Conservation (phyloP, 2,329 filamentous ascomycete genomes). For the Sclerotinia trifoliorum region DNA sequence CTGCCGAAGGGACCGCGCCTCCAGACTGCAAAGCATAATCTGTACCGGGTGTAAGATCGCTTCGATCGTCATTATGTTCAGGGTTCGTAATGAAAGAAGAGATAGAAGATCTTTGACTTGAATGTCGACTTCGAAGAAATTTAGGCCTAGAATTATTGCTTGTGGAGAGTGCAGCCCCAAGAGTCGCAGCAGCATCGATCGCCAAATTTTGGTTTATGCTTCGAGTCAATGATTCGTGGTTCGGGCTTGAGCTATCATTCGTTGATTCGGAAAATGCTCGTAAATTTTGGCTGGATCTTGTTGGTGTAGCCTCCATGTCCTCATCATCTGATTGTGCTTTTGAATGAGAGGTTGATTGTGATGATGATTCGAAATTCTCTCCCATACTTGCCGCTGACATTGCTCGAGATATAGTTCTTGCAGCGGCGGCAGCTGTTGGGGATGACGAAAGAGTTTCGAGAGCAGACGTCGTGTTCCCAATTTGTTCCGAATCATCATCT, state of each 20-base stretch:
- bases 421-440: conserved; percentile 55
- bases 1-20: conserved; percentile 63
- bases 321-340: conserved; percentile 30
- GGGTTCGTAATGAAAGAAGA: conserved; percentile 58
- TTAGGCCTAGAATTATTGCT: conserved; percentile 49
- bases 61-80: conserved; percentile 54
- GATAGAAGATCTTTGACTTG: conserved; percentile 59
- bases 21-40: conserved; percentile 84
- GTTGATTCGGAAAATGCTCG: conserved; percentile 26
- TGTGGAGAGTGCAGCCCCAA: conserved; percentile 46
- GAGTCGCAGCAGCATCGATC: conserved; percentile 48
- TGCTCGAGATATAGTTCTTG: conserved; percentile 53
- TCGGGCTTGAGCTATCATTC: conserved; percentile 34
- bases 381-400: conserved; percentile 47
- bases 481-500: conserved; percentile 27
- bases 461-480: conserved; percentile 48
- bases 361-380: conserved; percentile 24
- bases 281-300: conserved; percentile 27
- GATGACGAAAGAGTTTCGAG: conserved; percentile 57
- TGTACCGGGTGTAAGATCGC: conserved; percentile 70
- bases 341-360: conserved; percentile 26
- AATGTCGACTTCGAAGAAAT: conserved; percentile 54
- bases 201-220: conserved; percentile 35
- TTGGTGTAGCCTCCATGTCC: conserved; percentile 34
- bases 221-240: conserved; percentile 41